Evolutionary conservation across 768 basidiomycete species (phyloP).

Genomic region (Tephrocybe sp.): DNA sequence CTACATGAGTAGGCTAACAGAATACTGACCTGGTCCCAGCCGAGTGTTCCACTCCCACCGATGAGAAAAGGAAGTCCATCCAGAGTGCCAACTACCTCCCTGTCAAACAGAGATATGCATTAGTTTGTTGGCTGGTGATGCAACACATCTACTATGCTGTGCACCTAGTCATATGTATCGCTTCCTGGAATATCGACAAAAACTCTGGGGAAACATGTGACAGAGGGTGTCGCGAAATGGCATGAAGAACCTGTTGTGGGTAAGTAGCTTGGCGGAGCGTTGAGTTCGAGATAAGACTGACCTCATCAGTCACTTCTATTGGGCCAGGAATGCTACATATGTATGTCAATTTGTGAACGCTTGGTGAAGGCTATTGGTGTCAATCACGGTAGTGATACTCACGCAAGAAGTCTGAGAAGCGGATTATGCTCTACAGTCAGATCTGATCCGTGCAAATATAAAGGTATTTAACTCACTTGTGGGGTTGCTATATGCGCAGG

Average conservation of each 20-base stretch:
- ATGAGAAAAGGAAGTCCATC: conserved; percentile 80
- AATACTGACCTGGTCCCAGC: conserved; percentile 78
- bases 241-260: conserved; percentile 59
- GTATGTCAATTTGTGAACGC: neutral
- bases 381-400: neutral
- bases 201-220: conserved; percentile 86
- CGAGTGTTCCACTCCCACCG: conserved; percentile 85
- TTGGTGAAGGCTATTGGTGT: neutral
- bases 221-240: conserved; percentile 80
- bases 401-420: conserved; percentile 19
- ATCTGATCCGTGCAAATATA: neutral
- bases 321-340: conserved; percentile 47
- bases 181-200: conserved; percentile 75
- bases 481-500: conserved; percentile 4
- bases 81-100: conserved; percentile 68
- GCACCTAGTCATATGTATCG: conserved; percentile 70
- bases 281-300: conserved; percentile 3
- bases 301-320: conserved; percentile 42
- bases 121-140: too few species aligned
- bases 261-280: too few species aligned
- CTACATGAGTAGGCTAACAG: neutral
- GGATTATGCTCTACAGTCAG: neutral
- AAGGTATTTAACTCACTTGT: conserved; percentile 8
- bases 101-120: conserved; percentile 26
- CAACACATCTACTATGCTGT: too few species aligned